Conservation (phyloP, 2,329 filamentous ascomycete genomes). For the Botrytis fragariae region DNA sequence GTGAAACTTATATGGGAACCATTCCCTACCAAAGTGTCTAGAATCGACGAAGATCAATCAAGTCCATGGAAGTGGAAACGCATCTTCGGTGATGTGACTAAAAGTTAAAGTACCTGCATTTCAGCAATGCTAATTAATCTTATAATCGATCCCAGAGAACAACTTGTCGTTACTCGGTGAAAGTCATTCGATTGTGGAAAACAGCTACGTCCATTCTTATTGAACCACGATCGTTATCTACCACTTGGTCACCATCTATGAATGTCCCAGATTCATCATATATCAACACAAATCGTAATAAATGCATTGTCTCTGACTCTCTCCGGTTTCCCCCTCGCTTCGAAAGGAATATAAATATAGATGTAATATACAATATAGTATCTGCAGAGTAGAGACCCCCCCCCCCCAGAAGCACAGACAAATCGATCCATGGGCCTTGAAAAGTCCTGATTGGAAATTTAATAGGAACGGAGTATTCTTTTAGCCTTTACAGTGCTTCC, state of each 20-base stretch:
- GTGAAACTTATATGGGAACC: slow-evolving; percentile 15
- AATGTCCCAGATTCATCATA: not conserved
- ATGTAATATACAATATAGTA: not conserved
- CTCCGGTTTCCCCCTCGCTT: not conserved
- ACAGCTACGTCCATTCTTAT: not conserved
- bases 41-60: slow-evolving; percentile 3
- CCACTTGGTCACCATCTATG: not conserved
- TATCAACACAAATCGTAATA: not conserved
- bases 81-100: not conserved
- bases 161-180: not conserved
- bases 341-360: not conserved
- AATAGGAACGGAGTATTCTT: slow-evolving; percentile 18
- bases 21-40: not conserved
- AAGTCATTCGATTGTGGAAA: not conserved
- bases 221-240: not conserved
- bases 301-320: not conserved
- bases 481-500: not conserved
- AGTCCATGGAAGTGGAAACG: not conserved
- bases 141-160: not conserved
- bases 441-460: not conserved
- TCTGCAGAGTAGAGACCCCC: not conserved
- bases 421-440: slow-evolving; percentile 1
- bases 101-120: not conserved
- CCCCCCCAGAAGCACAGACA: slow-evolving; percentile 7
- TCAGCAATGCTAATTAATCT: not conserved